Evolutionary conservation across 768 basidiomycete species (phyloP).

Genomic region (Erythrobasidium yunnanense): DNA sequence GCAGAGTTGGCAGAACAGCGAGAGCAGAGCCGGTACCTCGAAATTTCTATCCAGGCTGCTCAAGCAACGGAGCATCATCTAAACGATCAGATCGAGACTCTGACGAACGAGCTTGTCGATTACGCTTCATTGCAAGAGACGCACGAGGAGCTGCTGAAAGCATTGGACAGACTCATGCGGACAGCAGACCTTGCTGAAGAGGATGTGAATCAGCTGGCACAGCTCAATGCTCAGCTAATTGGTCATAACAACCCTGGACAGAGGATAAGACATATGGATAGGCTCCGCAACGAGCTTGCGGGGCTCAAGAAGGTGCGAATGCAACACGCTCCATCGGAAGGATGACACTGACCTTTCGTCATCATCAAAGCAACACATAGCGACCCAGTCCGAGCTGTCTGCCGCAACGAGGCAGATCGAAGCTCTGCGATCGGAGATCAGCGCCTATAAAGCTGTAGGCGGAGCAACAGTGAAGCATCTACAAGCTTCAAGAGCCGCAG

Average conservation of each 20-base stretch:
- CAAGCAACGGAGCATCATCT: background rate
- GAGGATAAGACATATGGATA: conserved; percentile 74
- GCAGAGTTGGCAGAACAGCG: background rate
- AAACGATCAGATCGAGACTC: background rate
- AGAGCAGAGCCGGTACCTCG: conserved; percentile 1
- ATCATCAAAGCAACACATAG: background rate
- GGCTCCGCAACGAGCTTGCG: conserved; percentile 65
- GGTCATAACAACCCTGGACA: conserved; percentile 76
- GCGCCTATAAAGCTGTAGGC: background rate
- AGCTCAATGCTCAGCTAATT: conserved; percentile 74
- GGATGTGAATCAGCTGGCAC: conserved; percentile 62
- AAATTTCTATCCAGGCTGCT: background rate
- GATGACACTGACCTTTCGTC: background rate
- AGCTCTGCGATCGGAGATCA: background rate
- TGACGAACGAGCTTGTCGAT: conserved; percentile 11
- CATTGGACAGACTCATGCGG: background rate
- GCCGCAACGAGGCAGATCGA: background rate
- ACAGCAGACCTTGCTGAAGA: conserved; percentile 56
- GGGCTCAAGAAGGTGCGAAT: conserved; percentile 60
- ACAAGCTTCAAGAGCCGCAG: background rate
- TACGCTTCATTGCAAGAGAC: conserved; percentile 7
- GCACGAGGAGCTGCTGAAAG: background rate
- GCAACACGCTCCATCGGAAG: background rate
- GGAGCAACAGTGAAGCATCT: background rate
- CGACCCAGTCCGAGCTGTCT: background rate